A percentile compares a stretch with the other conserved stretches of the same genome.
Conservation (phyloP, 805 yeast species). For the Yarrowia hollandica region DNA sequence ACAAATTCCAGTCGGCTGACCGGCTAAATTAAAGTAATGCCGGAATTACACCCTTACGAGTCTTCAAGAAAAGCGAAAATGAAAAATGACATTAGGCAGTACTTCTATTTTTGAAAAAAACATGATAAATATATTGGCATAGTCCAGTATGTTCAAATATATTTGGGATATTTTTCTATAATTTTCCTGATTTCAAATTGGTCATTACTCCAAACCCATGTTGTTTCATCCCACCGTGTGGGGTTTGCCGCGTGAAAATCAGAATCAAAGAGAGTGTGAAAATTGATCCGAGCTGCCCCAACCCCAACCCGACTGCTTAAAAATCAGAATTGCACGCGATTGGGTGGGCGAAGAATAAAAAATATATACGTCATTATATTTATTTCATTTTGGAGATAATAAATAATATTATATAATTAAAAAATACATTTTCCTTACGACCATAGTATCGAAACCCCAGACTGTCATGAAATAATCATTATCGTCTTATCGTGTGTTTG, state of each 20-base stretch:
- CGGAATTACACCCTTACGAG: slow-evolving; percentile 18
- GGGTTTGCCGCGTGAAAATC: slow-evolving; percentile 24
- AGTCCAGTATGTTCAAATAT: too few species aligned
- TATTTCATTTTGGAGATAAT: too few species aligned
- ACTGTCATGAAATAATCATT: neutral
- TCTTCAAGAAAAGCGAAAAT: neutral
- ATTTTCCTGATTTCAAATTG: too few species aligned
- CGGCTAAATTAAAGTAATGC: slow-evolving; percentile 12
- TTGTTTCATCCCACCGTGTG: slow-evolving; percentile 23
- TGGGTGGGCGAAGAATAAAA: neutral
- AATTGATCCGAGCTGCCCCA: slow-evolving; percentile 22
- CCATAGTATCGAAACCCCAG: neutral
- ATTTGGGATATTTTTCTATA: too few species aligned
- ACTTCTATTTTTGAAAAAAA: neutral
- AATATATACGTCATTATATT: too few species aligned
- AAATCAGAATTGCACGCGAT: neutral
- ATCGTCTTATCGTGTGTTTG: slow-evolving; percentile 24
- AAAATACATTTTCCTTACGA: too few species aligned
- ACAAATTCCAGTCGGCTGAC: slow-evolving; percentile 6
- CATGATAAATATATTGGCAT: neutral
- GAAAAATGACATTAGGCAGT: neutral
- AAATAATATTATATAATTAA: too few species aligned
- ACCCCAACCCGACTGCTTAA: neutral
- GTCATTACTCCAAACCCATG: slow-evolving; percentile 6
- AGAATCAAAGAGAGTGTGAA: slow-evolving; percentile 12